Percentiles rank a stretch among this genome's conserved stretches.
These are phyloP conservation scores for Brettanomyces bruxellensis DNA, from an alignment of 805 yeast genomes.

Conservation along the genomic window DNA sequence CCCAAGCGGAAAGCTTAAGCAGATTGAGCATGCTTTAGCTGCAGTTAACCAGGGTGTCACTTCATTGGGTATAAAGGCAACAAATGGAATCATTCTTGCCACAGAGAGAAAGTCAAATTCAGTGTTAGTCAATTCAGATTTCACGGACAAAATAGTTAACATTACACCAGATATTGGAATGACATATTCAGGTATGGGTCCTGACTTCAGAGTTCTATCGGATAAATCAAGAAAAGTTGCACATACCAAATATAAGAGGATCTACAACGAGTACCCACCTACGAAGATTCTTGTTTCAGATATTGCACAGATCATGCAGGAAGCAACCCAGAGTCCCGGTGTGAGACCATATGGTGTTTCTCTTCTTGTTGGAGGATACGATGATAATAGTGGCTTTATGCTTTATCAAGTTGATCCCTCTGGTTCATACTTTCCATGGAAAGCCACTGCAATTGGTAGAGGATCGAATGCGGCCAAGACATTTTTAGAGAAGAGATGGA, in stretches of 20 bases:
- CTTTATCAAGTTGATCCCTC: constrained; percentile 97
- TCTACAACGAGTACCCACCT: constrained; percentile 96
- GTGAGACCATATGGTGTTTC: constrained; percentile 99
- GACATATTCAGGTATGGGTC: constrained; percentile 98
- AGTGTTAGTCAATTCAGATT: constrained; percentile 62
- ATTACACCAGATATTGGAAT: constrained; percentile 95
- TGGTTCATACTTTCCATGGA: constrained; percentile 98
- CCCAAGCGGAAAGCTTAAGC: constrained; percentile 96
- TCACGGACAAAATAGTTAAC: constrained; percentile 67
- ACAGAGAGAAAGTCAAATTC: constrained; percentile 90
- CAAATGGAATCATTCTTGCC: constrained; percentile 93
- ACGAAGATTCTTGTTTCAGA: constrained; percentile 89
- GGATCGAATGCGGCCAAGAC: constrained; percentile 96
- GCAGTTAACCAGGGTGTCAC: constrained; percentile 98
- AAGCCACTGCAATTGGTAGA: constrained; percentile 97
- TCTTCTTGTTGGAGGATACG: constrained; percentile 87
- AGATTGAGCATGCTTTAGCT: constrained; percentile 93
- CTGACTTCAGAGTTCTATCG: constrained; percentile 90
- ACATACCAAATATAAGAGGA: constrained; percentile 84
- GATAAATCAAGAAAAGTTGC: constrained; percentile 92
- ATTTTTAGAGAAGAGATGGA: constrained; percentile 96
- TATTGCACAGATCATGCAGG: constrained; percentile 94
- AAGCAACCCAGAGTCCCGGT: constrained; percentile 98
- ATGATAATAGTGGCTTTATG: constrained; percentile 59
- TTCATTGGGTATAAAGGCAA: constrained; percentile 85